Base-by-base conservation (phyloP, 2,329 filamentous ascomycete genomes). In the Colletotrichum sp. region DNA sequence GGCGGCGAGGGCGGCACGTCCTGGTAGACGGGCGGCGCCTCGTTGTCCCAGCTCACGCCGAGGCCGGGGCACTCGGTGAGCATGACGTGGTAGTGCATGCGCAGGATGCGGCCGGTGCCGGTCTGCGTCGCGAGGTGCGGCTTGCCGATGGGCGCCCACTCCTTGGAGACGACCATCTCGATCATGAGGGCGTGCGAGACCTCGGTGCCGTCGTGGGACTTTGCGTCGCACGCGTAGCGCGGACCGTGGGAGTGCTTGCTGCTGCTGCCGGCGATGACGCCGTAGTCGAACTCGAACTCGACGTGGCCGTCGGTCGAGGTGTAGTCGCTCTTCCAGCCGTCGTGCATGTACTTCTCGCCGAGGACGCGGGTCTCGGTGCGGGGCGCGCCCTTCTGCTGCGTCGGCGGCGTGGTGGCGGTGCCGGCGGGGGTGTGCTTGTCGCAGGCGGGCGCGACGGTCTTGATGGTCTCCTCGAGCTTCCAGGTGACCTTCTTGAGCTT, bases 11-110 rank as follows among this genome's bases (percentile, higher is more conserved):
- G 93, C 1, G 96, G 96, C 56, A 98, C 96, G 82, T 98, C 95
- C 84, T 97, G 94, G 85, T 99, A 99, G 79, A 97, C 91, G 1
- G 96, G 96, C 14, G 96, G 96, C 81, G 95, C 93, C 87, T 99
- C 96, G 85, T 98, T 96, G 79, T 98, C 96, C 96, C 97, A 99
- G 79, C 94, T 95, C 80, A 99, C 96, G 66, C 96, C 96, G 82
- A 98, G 90, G 21, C 96, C 96, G 24, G 91, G 91, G 75, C 95
- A 91, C 85, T 98, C 94, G 5, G 96, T 98, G 71, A 98, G 90
- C 73, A 92, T 88, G 69, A 97, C 89, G 80, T 91, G 92, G 87
- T 98, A 98, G 83, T 98, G 95, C 90, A 98, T 98, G 78, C 96
- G 91, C 76, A 99, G 88, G 68, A 98, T 96, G 77, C 96, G 92